Conservation (phyloP, 2,329 filamentous ascomycete genomes). For the Nemania bipapillata region DNA sequence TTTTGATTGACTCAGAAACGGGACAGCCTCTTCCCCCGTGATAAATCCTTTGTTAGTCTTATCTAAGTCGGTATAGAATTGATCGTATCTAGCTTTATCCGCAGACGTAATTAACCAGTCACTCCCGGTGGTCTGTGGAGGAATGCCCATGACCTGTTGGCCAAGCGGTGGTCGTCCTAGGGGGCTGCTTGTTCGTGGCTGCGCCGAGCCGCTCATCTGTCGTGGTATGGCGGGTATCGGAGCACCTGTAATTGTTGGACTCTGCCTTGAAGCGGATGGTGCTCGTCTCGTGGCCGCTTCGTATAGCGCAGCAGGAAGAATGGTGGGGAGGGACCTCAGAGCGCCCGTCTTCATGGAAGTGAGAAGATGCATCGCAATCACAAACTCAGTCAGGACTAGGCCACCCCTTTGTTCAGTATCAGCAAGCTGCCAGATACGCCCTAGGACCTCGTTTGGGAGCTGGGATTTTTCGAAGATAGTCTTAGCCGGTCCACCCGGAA, state of each 20-base stretch:
- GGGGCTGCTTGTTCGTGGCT: slow-evolving; percentile 71
- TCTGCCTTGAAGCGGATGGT: slow-evolving; percentile 58
- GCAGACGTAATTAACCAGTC: slow-evolving; percentile 86
- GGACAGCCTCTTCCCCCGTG: slow-evolving; percentile 91
- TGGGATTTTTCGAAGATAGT: slow-evolving; percentile 94
- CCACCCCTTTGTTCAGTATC: slow-evolving; percentile 93
- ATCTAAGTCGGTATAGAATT: slow-evolving; percentile 85
- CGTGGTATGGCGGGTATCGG: slow-evolving; percentile 78
- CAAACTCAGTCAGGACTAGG: slow-evolving; percentile 88
- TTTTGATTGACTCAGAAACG: slow-evolving; percentile 92
- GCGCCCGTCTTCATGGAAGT: slow-evolving; percentile 88
- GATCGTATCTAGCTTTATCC: slow-evolving; percentile 89
- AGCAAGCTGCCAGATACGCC: slow-evolving; percentile 94
- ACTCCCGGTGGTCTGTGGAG: slow-evolving; percentile 55
- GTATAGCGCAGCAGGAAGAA: slow-evolving; percentile 85
- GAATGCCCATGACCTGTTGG: slow-evolving; percentile 55
- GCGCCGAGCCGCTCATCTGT: slow-evolving; percentile 78
- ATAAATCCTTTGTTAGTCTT: slow-evolving; percentile 83
- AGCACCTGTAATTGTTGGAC: slow-evolving; percentile 63
- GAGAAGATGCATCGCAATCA: slow-evolving; percentile 97
- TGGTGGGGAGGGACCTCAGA: slow-evolving; percentile 80
- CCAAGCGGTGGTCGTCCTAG: slow-evolving; percentile 63
- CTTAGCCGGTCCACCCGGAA: slow-evolving; percentile 88
- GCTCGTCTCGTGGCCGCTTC: slow-evolving; percentile 84
- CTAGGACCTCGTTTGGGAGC: slow-evolving; percentile 87